Percentiles rank a stretch among this genome's conserved stretches.
Evolutionary conservation across 2,329 filamentous ascomycete species (phyloP).

Genomic region (Pseudocercospora fijiensis): DNA sequence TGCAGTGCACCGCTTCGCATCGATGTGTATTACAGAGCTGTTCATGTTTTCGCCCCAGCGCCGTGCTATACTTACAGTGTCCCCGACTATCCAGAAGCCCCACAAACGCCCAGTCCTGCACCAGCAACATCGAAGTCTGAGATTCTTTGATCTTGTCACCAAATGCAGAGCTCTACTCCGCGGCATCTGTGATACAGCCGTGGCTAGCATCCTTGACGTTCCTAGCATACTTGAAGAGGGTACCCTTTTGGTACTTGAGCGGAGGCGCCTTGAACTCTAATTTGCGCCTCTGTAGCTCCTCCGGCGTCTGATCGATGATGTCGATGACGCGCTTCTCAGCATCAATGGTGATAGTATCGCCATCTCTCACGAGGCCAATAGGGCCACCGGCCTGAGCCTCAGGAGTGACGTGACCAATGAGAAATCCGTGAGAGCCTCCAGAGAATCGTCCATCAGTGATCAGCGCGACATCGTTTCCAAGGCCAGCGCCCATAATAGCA

Average conservation of each 20-base stretch:
- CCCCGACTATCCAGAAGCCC: background rate
- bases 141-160: background rate
- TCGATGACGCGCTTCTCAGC: constrained; percentile 69
- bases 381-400: constrained; percentile 84
- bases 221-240: constrained; percentile 59
- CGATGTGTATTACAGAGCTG: background rate
- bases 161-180: background rate
- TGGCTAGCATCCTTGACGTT: constrained; percentile 58
- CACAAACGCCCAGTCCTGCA: background rate
- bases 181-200: constrained; percentile 57
- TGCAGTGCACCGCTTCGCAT: background rate
- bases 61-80: constrained; percentile 3
- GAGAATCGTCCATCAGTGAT: constrained; percentile 75
- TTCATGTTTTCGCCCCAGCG: background rate
- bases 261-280: constrained; percentile 55
- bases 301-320: constrained; percentile 61
- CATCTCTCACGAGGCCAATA: constrained; percentile 77
- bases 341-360: constrained; percentile 78
- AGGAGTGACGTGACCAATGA: constrained; percentile 84
- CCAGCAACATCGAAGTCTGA: background rate
- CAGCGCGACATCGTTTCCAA: constrained; percentile 71
- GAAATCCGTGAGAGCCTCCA: constrained; percentile 80
- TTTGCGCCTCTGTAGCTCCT: constrained; percentile 57
- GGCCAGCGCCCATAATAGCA: constrained; percentile 71
- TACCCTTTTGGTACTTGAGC: constrained; percentile 59